Evolutionary conservation across 108 stramenopile genomes (phyloP).

Genomic region (Thalassiosira profunda): DNA sequence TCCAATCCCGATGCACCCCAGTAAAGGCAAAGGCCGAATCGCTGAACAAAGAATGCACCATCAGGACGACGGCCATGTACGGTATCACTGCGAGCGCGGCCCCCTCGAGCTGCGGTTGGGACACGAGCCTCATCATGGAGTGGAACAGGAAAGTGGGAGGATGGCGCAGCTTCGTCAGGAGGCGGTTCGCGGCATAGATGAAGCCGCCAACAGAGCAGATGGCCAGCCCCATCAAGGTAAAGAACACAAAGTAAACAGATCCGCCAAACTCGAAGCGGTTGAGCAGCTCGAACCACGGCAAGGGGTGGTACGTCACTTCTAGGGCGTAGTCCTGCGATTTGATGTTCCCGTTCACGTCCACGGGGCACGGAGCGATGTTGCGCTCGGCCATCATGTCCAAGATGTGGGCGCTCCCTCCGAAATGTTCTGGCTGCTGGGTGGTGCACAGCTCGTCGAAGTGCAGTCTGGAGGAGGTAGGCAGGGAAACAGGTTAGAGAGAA

Average conservation of each 20-base stretch:
- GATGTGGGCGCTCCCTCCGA: constrained; percentile 55
- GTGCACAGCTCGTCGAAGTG: constrained; percentile 72
- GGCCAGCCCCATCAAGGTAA: constrained; percentile 62
- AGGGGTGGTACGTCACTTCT: constrained; percentile 63
- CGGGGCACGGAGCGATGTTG: constrained; percentile 57
- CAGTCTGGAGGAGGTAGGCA: too few relatives aligned
- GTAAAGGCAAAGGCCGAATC: constrained; percentile 52
- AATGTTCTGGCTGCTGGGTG: constrained; percentile 49
- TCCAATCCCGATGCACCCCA: constrained; percentile 64
- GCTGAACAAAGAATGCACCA: constrained; percentile 57
- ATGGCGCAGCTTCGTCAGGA: constrained; percentile 80
- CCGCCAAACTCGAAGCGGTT: constrained; percentile 80
- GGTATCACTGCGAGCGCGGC: constrained; percentile 63
- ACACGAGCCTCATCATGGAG: constrained; percentile 59
- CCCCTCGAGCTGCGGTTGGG: constrained; percentile 71
- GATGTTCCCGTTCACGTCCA: constrained; percentile 68
- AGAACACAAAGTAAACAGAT: constrained; percentile 76
- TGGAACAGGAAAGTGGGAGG: constrained; percentile 77
- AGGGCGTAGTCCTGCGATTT: constrained; percentile 66
- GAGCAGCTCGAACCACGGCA: constrained; percentile 80
- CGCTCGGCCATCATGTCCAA: constrained; percentile 47
- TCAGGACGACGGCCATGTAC: constrained; percentile 42
- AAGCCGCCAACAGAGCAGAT: constrained; percentile 58
- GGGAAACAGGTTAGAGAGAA: too few relatives aligned
- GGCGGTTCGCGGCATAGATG: constrained; percentile 72